A percentile compares a stretch with the other conserved stretches of the same genome.
phyloP scores from a whole-genome alignment of 1,284 basidiomycete species.

The Cutaneotrichosporon sp. region DNA sequence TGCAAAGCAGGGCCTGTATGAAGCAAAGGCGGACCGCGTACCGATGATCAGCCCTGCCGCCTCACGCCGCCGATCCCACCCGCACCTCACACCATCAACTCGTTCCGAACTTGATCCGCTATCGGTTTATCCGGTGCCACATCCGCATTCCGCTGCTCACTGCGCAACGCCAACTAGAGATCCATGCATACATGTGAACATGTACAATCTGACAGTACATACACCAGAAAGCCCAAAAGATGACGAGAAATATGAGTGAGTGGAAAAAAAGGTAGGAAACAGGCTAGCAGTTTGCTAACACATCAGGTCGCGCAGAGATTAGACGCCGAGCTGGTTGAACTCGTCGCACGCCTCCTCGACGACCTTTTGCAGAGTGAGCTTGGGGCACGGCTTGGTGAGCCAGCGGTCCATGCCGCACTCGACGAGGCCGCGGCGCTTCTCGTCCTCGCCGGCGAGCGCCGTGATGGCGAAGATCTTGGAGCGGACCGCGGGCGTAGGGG shows the following conservation, averaged over 20 bases:
- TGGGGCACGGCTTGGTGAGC: conserved; percentile 46
- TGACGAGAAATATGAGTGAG: background rate
- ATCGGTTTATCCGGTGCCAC: background rate
- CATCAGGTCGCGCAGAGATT: background rate
- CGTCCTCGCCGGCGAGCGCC: conserved; percentile 46
- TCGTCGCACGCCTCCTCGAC: conserved; percentile 30
- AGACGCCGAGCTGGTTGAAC: background rate
- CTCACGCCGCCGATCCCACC: background rate
- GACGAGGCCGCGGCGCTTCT: conserved; percentile 41
- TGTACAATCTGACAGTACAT: conserved; percentile 2
- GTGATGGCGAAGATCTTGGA: conserved; percentile 53
- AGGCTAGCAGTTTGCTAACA: background rate
- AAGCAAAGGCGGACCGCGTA: too few relatives aligned
- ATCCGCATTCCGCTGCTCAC: background rate
- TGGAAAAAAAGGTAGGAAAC: background rate
- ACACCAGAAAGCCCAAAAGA: background rate
- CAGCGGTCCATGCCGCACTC: conserved; percentile 50
- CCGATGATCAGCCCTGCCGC: background rate
- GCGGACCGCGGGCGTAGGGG: conserved; percentile 6
- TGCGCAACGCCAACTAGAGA: too few relatives aligned
- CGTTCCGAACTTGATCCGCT: background rate
- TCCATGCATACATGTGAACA: background rate
- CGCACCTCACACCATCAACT: background rate
- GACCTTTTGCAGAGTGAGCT: conserved; percentile 35
- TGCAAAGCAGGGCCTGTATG: background rate